Base-by-base conservation (phyloP, 352 stramenopile species). In the Globisporangium paddicum region DNA sequence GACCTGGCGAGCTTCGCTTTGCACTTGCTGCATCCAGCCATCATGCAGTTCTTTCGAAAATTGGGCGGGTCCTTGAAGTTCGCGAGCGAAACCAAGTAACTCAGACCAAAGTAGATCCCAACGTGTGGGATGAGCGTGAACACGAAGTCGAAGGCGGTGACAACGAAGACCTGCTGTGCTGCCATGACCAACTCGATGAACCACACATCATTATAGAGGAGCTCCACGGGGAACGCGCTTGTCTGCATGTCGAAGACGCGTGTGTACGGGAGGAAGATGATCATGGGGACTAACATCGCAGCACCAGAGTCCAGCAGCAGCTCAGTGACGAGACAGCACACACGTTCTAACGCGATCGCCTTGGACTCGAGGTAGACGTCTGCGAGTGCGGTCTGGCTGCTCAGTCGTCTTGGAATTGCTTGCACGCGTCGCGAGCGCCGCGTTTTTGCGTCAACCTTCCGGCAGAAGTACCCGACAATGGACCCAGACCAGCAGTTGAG, bases 21-120 rank as follows among this genome's bases (percentile, higher is more conserved):
- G 21, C 10, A 49, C 21, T 49, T 49, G 19, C 14, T 49, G 21
- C 42, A 49, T 10, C 32, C 42, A 10, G 42, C 13, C 21, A 4
- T 3, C 42, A 8, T 32, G n/a, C 21, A 49, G 10, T 11, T 32
- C 18, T 14, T 28, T 6, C 42, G 42, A 11, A 18, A 32, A 10
- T 32, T 49, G 2, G 42, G 21, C 11, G 11, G 10, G 21, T 34
- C 42, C 42, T 19, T 32, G 42, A 49, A 49, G 42, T 49, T 21
- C 3, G 21, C 21, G 42, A 49, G 42, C 21, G 42, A 49, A 21
- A 49, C n/a, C 21, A 49, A 32, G 21, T 14, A 18, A 13, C 21
- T n/a, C 42, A 49, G 42, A 8, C 42, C 42, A 49, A 49, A 49
- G 42, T 49, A 49, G 42, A 49, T 49, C 21, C 21, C 42, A 6